Conservation (phyloP, 2,329 filamentous ascomycete species). For the Aspergillus sp. region DNA sequence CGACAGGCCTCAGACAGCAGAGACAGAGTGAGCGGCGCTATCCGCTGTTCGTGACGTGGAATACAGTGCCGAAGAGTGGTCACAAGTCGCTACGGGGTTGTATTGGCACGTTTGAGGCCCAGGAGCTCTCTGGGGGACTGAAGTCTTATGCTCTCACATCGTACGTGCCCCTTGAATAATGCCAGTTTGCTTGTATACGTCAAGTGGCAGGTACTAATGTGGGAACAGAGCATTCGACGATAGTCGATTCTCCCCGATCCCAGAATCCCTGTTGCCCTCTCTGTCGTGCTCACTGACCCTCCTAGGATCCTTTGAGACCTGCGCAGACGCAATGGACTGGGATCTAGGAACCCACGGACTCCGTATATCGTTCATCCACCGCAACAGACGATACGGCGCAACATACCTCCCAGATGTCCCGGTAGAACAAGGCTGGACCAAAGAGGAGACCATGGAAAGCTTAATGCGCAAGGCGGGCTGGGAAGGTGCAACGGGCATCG, state of each 20-base stretch:
- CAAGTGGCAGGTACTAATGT: not conserved
- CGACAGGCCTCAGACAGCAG: slow-evolving; percentile 12
- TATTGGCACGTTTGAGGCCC: slow-evolving; percentile 85
- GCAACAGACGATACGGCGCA: slow-evolving; percentile 64
- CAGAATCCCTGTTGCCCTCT: slow-evolving; percentile 39
- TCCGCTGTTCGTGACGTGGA: slow-evolving; percentile 94
- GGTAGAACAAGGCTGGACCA: slow-evolving; percentile 85
- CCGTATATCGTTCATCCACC: slow-evolving; percentile 72
- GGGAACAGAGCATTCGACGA: slow-evolving; percentile 54
- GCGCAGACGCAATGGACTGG: slow-evolving; percentile 71
- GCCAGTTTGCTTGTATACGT: not conserved
- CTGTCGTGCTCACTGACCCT: slow-evolving; percentile 62
- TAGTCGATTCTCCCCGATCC: slow-evolving; percentile 53
- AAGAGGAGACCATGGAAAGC: slow-evolving; percentile 82
- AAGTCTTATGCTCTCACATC: slow-evolving; percentile 76
- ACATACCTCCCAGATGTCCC: slow-evolving; percentile 93
- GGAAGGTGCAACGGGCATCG: slow-evolving; percentile 49
- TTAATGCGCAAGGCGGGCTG: slow-evolving; percentile 94
- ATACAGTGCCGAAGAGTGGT: slow-evolving; percentile 56
- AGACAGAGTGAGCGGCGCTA: slow-evolving; percentile 42
- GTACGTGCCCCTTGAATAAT: slow-evolving; percentile 31
- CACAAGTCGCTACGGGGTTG: slow-evolving; percentile 74
- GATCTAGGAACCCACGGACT: slow-evolving; percentile 76
- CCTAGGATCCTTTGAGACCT: slow-evolving; percentile 75
- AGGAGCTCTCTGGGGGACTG: slow-evolving; percentile 65